Base-by-base conservation (phyloP, 768 basidiomycete species). In the Termitomyces heimii region DNA sequence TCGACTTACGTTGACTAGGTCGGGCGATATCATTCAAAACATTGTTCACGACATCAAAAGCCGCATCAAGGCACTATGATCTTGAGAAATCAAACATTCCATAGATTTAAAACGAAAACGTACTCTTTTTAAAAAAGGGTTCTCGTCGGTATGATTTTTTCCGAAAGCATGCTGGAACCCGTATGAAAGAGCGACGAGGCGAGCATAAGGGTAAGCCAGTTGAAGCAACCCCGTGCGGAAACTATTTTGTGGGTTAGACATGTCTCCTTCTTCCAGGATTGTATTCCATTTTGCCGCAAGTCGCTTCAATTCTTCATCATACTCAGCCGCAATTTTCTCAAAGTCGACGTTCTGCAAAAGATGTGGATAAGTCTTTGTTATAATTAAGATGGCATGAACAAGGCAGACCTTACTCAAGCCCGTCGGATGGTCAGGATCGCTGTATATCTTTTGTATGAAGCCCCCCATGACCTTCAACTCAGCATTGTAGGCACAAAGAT, bases 81-180 rank as follows among this genome's bases (percentile, higher is more conserved):
- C 26, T 10, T 31, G 13, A 28, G 26, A 52, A 22, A 39, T 13
- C 4, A 22, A 39, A 8, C 4, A n/a, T 18, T 37, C 12, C 60
- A 43, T 6, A 43, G 34, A 54, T 35, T 13, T 5, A 20, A 40
- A 51, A 18, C 28, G n/a, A 42, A 32, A 12, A 75, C 86, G 52
- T 62, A 89, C 88, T 67, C 86, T 75, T 60, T 71, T 72, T 56
- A 89, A 74, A 66, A 89, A 88, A 22, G 82, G 81, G 57, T 83
- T 84, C 64, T 88, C 86, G 47, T 83, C 77, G 18, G 77, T 75
- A 40, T 80, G 71, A 24, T 75, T 78, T 66, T 86, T 88, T 16
- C 84, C 82, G 63, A 85, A 84, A 10, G 83, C 81, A 62, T 89
- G 84, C 68, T 91, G 89, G 73, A 91, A 85, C 16, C 89, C 89